These are phyloP conservation scores for Brassica napus DNA, from an alignment of 345 rosid genomes.

Conservation along the genomic window DNA sequence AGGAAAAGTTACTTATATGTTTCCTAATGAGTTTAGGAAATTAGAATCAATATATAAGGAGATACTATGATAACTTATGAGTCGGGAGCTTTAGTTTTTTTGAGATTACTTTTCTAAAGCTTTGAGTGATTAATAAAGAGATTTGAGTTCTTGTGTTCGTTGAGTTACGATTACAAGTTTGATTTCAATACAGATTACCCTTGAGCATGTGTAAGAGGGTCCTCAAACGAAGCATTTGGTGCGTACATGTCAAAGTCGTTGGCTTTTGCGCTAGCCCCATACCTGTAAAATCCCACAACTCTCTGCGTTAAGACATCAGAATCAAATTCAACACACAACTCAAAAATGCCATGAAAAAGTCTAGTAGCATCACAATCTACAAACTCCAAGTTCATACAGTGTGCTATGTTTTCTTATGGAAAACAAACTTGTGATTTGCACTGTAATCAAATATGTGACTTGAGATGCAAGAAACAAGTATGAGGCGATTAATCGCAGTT, in stretches of 20 bases:
- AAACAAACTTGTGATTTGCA: not conserved
- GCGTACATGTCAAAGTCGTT: constrained; percentile 79
- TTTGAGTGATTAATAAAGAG: no score
- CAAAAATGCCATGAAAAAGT: not conserved
- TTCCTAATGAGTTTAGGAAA: no score
- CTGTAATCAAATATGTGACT: not conserved
- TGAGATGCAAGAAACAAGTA: constrained; percentile 7
- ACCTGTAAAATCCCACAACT: constrained; percentile 46
- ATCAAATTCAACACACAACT: not conserved
- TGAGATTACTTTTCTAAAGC: no score
- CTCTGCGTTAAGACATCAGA: not conserved
- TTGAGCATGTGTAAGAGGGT: constrained; percentile 85
- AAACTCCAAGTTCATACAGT: not conserved
- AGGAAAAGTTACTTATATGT: no score
- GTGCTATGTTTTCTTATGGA: not conserved
- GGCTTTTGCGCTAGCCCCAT: constrained; percentile 64
- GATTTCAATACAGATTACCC: constrained; percentile 41
- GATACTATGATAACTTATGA: no score
- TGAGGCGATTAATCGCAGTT: not conserved
- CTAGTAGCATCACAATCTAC: not conserved
- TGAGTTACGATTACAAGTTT: no score
- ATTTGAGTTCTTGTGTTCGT: no score
- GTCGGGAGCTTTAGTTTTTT: no score
- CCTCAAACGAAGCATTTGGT: constrained; percentile 81
- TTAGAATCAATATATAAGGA: no score